Percentiles rank a stretch among this genome's conserved stretches.
Evolutionary conservation across 2,329 filamentous ascomycete species (phyloP).

Genomic region (Trichophyton rubrum): DNA sequence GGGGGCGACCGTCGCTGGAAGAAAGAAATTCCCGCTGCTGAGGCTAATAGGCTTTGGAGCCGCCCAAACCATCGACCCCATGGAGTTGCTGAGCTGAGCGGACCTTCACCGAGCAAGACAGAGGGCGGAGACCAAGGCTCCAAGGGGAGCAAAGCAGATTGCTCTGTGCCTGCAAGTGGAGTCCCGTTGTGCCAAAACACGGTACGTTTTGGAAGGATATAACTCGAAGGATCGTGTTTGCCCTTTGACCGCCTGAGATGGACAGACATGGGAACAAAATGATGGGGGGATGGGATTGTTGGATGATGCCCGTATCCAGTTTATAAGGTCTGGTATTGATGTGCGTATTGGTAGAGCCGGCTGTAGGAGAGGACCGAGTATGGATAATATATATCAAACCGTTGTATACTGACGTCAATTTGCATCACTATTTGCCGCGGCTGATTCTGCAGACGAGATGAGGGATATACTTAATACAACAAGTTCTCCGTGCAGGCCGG

Average conservation of each 20-base stretch:
- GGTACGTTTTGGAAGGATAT: neutral
- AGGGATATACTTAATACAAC: neutral
- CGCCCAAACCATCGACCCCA: neutral
- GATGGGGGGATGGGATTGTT: no score
- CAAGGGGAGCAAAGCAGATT: neutral
- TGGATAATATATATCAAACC: neutral
- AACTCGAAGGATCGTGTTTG: neutral
- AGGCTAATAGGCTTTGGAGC: neutral
- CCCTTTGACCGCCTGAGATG: neutral
- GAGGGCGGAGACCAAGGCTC: neutral
- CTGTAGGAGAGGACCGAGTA: neutral
- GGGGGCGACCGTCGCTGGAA: neutral
- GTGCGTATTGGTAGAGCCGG: no score
- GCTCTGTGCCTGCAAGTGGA: neutral
- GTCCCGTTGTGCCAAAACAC: no score
- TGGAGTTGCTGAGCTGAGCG: neutral
- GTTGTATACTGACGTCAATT: no score
- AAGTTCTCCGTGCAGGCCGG: no score
- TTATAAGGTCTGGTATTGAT: no score
- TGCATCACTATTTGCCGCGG: neutral
- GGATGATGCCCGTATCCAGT: no score
- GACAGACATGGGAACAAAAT: neutral
- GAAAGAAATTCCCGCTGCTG: neutral
- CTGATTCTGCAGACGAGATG: neutral
- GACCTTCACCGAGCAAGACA: neutral